Percentiles rank a stretch among this genome's conserved stretches.
These are phyloP conservation scores for Lunularia cruciata DNA, from an alignment of 225 moss, liverwort and hornwort genomes.

Conservation along the genomic window DNA sequence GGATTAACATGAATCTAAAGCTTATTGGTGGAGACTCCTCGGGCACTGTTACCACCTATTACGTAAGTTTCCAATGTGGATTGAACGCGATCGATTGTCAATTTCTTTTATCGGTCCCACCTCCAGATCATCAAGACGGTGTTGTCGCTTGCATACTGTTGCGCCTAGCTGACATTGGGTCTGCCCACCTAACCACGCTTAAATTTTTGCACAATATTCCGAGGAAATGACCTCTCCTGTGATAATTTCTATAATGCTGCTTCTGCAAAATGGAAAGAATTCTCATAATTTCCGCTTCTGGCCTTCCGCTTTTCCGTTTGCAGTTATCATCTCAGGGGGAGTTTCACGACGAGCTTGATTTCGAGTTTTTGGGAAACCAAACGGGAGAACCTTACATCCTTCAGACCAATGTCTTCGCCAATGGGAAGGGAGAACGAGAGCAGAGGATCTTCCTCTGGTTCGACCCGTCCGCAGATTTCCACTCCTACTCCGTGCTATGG, in stretches of 20 bases:
- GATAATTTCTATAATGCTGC: too few species aligned
- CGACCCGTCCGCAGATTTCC: conserved; percentile 40
- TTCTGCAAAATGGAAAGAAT: too few species aligned
- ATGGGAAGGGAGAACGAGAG: conserved; percentile 40
- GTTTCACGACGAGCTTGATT: conserved; percentile 37
- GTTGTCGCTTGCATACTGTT: too few species aligned
- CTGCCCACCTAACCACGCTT: too few species aligned
- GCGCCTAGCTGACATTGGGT: too few species aligned
- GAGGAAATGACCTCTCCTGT: too few species aligned
- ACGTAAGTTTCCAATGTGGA: conserved; percentile 37
- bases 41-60: conserved; percentile 47
- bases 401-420: conserved; percentile 46
- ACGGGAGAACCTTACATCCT: conserved; percentile 41
- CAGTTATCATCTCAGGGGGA: conserved; percentile 38
- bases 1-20: conserved; percentile 51
- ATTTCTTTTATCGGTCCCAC: neutral
- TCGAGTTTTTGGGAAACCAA: conserved; percentile 42
- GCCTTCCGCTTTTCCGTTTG: neutral
- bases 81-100: neutral
- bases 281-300: neutral
- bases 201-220: neutral
- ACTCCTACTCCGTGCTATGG: conserved; percentile 45
- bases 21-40: conserved; percentile 40
- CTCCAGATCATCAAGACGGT: too few species aligned
- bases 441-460: conserved; percentile 47